Percentiles rank a stretch among this genome's conserved stretches.
Evolutionary conservation across 177 flowering plant species (phyloP).

Genomic region (Telopea speciosissima): DNA sequence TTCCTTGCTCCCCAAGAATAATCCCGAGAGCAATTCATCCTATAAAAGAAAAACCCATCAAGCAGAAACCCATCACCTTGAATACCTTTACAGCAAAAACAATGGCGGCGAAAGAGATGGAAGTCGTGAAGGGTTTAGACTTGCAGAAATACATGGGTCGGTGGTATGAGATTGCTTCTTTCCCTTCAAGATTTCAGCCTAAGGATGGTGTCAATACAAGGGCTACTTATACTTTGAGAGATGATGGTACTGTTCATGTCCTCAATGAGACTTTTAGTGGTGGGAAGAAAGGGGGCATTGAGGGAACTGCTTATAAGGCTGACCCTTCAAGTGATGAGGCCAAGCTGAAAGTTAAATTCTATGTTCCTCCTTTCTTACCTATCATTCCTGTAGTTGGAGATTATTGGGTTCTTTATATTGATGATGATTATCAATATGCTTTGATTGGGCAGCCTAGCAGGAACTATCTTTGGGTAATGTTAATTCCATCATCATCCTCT

Average conservation of each 20-base stretch:
- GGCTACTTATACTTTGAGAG: slow-evolving; percentile 71
- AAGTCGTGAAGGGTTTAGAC: slow-evolving; percentile 67
- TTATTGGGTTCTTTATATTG: slow-evolving; percentile 81
- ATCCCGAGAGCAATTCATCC: no score
- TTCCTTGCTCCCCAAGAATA: no score
- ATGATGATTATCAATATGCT: slow-evolving; percentile 67
- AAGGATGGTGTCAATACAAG: slow-evolving; percentile 63
- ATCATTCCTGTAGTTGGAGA: slow-evolving; percentile 76
- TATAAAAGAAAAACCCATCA: no score
- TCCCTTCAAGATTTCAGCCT: slow-evolving; percentile 71
- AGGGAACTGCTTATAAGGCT: slow-evolving; percentile 82
- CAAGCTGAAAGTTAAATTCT: slow-evolving; percentile 84
- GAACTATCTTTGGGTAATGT: slow-evolving; percentile 78
- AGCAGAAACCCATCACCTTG: not conserved
- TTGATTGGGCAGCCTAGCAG: slow-evolving; percentile 66
- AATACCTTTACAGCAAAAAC: not conserved
- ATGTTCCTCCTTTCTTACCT: slow-evolving; percentile 82
- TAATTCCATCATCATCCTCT: no score
- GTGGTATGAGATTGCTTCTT: slow-evolving; percentile 93
- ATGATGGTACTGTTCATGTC: slow-evolving; percentile 70
- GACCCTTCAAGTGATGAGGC: slow-evolving; percentile 78
- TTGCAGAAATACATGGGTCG: slow-evolving; percentile 69
- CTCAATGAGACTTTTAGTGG: slow-evolving; percentile 72
- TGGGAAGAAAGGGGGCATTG: slow-evolving; percentile 62
- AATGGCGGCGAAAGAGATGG: slow-evolving; percentile 53